phyloP scores from a whole-genome alignment of 495 filamentous ascomycete genomes.

The Neurospora tetraspora region DNA sequence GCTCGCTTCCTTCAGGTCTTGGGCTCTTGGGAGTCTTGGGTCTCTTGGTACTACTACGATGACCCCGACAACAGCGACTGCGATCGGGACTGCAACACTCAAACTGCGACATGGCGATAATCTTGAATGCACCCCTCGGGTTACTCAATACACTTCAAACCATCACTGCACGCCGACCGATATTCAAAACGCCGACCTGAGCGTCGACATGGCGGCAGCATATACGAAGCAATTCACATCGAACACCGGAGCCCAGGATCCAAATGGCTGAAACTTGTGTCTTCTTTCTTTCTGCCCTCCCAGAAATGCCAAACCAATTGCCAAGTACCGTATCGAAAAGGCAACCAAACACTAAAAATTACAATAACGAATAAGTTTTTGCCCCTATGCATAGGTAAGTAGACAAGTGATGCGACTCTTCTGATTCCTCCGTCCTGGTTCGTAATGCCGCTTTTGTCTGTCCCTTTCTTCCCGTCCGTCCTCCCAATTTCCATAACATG shows the following conservation, averaged over 20 bases:
- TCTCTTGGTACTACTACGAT: neutral
- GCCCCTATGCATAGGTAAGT: neutral
- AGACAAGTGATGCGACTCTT: neutral
- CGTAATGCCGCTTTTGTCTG: neutral
- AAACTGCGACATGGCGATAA: neutral
- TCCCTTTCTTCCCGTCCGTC: neutral
- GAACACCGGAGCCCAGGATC: neutral
- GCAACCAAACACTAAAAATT: neutral
- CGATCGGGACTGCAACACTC: neutral
- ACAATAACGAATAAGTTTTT: neutral
- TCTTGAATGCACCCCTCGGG: neutral
- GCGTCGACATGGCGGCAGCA: neutral
- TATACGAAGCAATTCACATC: neutral
- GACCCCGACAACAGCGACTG: neutral
- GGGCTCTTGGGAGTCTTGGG: neutral
- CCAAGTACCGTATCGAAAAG: neutral
- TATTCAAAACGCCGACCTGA: neutral
- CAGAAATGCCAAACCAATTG: neutral
- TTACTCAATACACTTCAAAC: too few species aligned
- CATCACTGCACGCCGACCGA: neutral
- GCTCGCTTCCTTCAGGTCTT: neutral
- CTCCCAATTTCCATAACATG: neutral
- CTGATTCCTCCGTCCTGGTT: neutral
- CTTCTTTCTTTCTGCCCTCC: neutral
- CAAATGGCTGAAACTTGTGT: neutral